Conservation (phyloP, 441 rosid genomes). For the Flueggea neowawraea region DNA sequence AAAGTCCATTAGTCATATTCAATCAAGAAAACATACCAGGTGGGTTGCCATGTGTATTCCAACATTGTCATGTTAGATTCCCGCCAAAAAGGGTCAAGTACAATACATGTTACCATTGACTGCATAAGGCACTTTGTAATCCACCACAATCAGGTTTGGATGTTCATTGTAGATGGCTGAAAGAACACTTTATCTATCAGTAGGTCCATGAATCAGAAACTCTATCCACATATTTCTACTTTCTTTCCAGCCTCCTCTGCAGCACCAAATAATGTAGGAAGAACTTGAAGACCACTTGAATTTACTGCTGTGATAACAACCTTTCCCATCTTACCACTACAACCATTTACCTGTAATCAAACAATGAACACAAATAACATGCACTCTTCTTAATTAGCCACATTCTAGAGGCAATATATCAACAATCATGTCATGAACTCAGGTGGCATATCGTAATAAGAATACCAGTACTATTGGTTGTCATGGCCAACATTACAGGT, state of each 20-base stretch:
- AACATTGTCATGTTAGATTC: no score
- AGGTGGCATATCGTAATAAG: conserved; percentile 17
- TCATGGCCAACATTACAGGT: conserved; percentile 12
- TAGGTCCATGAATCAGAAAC: conserved; percentile 68
- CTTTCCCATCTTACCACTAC: conserved; percentile 86
- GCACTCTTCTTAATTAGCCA: not conserved
- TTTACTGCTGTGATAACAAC: conserved; percentile 81
- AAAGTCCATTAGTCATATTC: no score
- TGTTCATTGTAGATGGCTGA: conserved; percentile 46
- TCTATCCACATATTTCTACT: conserved; percentile 59
- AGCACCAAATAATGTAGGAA: conserved; percentile 77
- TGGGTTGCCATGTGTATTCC: no score
- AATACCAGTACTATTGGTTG: conserved; percentile 5
- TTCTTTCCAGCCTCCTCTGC: conserved; percentile 56
- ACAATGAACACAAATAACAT: not conserved
- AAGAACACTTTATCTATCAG: conserved; percentile 69
- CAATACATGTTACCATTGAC: conserved; percentile 72
- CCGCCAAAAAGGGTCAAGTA: no score
- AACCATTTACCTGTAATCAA: conserved; percentile 68
- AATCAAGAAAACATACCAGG: no score
- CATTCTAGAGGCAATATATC: no score
- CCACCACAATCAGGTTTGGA: conserved; percentile 72
- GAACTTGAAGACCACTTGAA: conserved; percentile 69
- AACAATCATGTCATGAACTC: not conserved
- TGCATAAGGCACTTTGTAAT: conserved; percentile 77